A percentile compares a stretch with the other conserved stretches of the same genome.
These are phyloP conservation scores for Leptosphaerulina australis DNA, from an alignment of 2,329 filamentous ascomycete species.

Conservation along the genomic window DNA sequence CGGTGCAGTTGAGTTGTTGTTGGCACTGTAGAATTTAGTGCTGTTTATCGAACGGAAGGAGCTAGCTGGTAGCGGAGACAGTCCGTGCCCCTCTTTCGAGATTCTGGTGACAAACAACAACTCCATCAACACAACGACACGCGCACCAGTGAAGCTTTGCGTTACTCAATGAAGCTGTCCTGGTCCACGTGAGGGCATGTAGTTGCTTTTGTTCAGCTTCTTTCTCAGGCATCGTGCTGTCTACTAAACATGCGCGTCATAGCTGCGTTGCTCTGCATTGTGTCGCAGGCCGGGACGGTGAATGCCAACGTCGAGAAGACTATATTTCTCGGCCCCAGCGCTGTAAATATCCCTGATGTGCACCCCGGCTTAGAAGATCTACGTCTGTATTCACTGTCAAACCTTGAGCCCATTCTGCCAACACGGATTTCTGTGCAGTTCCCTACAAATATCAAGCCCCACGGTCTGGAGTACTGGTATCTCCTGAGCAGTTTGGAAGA, in stretches of 20 bases:
- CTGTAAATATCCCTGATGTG: constrained; percentile 61
- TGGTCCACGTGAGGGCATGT: constrained; percentile 25
- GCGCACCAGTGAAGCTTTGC: constrained; percentile 8
- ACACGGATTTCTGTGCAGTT: constrained; percentile 72
- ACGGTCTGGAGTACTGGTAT: constrained; percentile 76
- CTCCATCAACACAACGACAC: constrained; percentile 9
- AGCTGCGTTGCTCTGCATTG: constrained; percentile 39
- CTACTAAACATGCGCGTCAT: constrained; percentile 44
- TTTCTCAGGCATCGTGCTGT: constrained; percentile 14
- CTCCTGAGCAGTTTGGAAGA: constrained; percentile 72
- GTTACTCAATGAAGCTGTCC: constrained; percentile 18
- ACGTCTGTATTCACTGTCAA: constrained; percentile 69
- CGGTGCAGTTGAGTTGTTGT: constrained; percentile 34
- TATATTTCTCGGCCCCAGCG: constrained; percentile 78
- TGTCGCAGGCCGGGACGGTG: constrained; percentile 44
- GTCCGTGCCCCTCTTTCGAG: constrained; percentile 6
- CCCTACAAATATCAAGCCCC: constrained; percentile 59
- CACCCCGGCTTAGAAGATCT: constrained; percentile 65
- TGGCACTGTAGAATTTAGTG: constrained; percentile 22
- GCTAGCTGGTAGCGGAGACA: constrained; percentile 18
- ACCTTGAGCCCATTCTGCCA: constrained; percentile 59
- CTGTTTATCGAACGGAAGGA: constrained; percentile 19
- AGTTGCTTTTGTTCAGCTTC: background rate
- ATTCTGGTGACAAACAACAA: constrained; percentile 11
- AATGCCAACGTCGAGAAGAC: constrained; percentile 86